Conservation (phyloP, 2,329 filamentous ascomycete genomes). For the Xylariaceae sp. region DNA sequence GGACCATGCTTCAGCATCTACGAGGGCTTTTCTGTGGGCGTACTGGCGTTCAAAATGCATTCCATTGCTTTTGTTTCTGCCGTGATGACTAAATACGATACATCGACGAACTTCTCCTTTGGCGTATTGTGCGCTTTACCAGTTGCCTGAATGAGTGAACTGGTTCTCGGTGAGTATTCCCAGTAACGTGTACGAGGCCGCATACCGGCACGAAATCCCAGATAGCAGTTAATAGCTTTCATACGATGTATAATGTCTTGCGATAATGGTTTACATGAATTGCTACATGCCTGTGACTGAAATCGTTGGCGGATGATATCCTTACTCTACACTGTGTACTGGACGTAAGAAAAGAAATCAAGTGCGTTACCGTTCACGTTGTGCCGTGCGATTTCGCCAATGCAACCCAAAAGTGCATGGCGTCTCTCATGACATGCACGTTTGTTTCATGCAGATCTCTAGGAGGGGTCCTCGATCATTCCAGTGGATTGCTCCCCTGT, state of each 20-base stretch:
- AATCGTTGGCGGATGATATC: not conserved
- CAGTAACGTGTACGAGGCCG: slow-evolving; percentile 7
- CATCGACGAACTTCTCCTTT: not conserved
- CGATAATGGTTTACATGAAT: not conserved
- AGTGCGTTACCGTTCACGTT: too few relatives aligned
- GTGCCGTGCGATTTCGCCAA: too few relatives aligned
- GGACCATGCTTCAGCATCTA: slow-evolving; percentile 31
- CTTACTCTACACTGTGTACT: not conserved
- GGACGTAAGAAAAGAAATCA: too few relatives aligned
- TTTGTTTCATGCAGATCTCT: too few relatives aligned
- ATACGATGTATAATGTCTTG: slow-evolving; percentile 9
- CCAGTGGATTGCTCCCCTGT: too few relatives aligned
- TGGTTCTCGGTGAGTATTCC: slow-evolving; percentile 26
- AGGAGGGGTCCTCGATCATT: too few relatives aligned
- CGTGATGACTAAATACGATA: not conserved
- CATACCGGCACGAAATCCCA: slow-evolving; percentile 2
- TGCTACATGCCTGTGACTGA: not conserved
- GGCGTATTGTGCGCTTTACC: too few relatives aligned
- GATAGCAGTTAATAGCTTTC: slow-evolving; percentile 11
- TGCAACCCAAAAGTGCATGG: too few relatives aligned
- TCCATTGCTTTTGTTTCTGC: too few relatives aligned
- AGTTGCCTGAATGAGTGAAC: slow-evolving; percentile 8
- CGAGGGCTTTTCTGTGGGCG: slow-evolving; percentile 33
- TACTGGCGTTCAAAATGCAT: slow-evolving; percentile 18
- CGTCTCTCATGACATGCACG: too few relatives aligned